Evolutionary conservation across 164 flowering plant genomes (phyloP), one percentile per base, ranked within the genome.

Genomic region (Liquidambar formosana): DNA sequence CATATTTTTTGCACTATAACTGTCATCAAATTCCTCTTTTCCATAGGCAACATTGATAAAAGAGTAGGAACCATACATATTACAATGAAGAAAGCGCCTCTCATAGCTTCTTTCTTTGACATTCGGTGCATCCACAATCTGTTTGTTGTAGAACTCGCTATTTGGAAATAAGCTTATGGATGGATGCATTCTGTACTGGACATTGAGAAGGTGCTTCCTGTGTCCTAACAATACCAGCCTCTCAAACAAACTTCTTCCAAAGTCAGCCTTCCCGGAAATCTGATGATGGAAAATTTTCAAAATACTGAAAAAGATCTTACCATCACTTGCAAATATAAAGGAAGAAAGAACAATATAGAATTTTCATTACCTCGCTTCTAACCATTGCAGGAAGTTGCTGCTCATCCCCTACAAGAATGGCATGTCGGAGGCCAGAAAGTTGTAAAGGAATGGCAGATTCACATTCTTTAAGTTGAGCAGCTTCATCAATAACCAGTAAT

Each of bases 181-280:
- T 33, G 87, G 89, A 72, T 84, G 88, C 92, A 88, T 85, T 47
- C 92, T 43, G 25, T 84, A 78, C 48, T 87, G 91, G 19, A 82
- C 63, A 59, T 81, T 70, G 0, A 88, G 81, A 43, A 84, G 83
- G 63, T 77, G 80, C 63, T 77, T 88, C 6, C 48, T 8, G 47
- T 72, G 71, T 1, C 81, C 81, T n/a, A 80, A 15, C 0, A 21
- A 16, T 27, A 66, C 58, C 74, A 87, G 54, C 69, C 86, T 78
- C 64, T 82, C 79, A 76, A 82, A 87, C 19, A 85, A 74, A 58
- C 91, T 87, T 72, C 88, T 79, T 57, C 89, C 85, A 63, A 83
- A 83, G 0, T 64, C 80, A 63, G 89, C 92, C 10, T 57, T 51
- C 52, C 47, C 70, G 21, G 79, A 78, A 63, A 78, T 49, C 83